These are phyloP conservation scores for Rhizopus arrhizus DNA, from an alignment of 371 early-diverging fungal species.

Conservation along the genomic window DNA sequence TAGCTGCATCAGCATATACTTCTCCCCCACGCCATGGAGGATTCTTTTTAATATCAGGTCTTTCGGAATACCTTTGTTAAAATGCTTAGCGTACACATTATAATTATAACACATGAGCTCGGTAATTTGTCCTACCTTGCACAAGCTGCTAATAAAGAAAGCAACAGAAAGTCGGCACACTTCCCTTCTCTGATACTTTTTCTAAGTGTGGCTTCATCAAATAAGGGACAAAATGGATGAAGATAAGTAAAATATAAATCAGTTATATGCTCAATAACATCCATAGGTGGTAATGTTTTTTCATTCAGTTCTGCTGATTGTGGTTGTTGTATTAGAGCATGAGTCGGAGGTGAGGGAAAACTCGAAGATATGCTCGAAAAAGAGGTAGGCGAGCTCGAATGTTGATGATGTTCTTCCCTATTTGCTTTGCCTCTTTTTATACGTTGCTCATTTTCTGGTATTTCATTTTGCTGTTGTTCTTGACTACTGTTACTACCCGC, in stretches of 20 bases:
- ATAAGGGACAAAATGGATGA: slow-evolving; percentile 51
- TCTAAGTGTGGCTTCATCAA: slow-evolving; percentile 43
- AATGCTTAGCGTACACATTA: neutral
- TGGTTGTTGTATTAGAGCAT: slow-evolving; percentile 1
- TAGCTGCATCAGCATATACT: slow-evolving; percentile 47
- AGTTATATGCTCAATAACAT: slow-evolving; percentile 57
- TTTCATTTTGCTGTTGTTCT: slow-evolving; percentile 4
- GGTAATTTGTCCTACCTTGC: slow-evolving; percentile 35
- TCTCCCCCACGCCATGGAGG: slow-evolving; percentile 55
- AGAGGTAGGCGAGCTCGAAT: slow-evolving; percentile 19
- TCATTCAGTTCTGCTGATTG: slow-evolving; percentile 1
- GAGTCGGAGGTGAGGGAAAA: slow-evolving; percentile 16
- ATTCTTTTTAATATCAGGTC: slow-evolving; percentile 39
- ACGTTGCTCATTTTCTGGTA: slow-evolving; percentile 5
- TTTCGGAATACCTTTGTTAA: slow-evolving; percentile 38
- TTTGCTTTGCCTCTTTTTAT: slow-evolving; percentile 6
- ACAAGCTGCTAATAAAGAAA: slow-evolving; percentile 38
- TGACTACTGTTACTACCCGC: neutral
- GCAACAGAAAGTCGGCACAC: slow-evolving; percentile 41
- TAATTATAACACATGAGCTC: neutral
- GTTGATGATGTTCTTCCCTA: slow-evolving; percentile 1
- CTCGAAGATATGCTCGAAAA: slow-evolving; percentile 21
- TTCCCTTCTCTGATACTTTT: slow-evolving; percentile 31
- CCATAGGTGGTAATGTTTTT: slow-evolving; percentile 33
- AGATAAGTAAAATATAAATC: slow-evolving; percentile 56